A percentile compares a stretch with the other conserved stretches of the same genome.
Conservation (phyloP, 768 basidiomycete species). For the Auricularia sp. region DNA sequence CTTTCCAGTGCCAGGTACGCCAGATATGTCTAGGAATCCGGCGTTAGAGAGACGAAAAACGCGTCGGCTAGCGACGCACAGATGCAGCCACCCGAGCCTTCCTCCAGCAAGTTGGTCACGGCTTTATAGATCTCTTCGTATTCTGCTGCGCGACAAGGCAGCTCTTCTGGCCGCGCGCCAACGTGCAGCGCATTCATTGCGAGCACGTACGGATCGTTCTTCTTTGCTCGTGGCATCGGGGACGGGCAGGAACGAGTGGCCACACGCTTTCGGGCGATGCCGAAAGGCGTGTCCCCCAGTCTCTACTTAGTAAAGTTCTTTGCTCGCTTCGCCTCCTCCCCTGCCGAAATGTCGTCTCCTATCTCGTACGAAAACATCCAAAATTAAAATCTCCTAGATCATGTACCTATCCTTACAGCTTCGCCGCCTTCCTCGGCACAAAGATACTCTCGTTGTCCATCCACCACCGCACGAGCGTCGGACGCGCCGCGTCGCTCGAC, state of each 20-base stretch:
- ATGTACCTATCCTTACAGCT: no score
- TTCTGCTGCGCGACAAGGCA: slow-evolving; percentile 86
- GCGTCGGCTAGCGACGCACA: slow-evolving; percentile 42
- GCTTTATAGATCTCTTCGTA: slow-evolving; percentile 63
- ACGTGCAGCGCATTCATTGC: slow-evolving; percentile 91
- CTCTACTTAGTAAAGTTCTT: no score
- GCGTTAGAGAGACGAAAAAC: not conserved
- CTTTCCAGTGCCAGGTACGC: slow-evolving; percentile 98
- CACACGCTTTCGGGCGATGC: not conserved
- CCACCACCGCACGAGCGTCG: slow-evolving; percentile 65
- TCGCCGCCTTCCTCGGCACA: no score
- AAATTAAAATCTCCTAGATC: no score
- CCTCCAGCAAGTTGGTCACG: slow-evolving; percentile 79
- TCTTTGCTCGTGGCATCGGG: not conserved
- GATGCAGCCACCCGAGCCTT: slow-evolving; percentile 89
- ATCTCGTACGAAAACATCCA: no score
- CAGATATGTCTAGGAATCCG: slow-evolving; percentile 75
- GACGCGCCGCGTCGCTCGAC: slow-evolving; percentile 62
- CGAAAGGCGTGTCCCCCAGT: no score
- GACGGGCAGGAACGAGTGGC: not conserved
- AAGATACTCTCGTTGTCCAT: slow-evolving; percentile 27
- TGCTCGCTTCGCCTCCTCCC: no score
- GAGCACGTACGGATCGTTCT: slow-evolving; percentile 59
- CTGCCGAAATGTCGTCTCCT: no score
- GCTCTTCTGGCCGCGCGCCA: slow-evolving; percentile 75